Percentiles rank a stretch among this genome's conserved stretches.
Evolutionary conservation across 257 asterid species (phyloP).

Genomic region (Ilex asprella): DNA sequence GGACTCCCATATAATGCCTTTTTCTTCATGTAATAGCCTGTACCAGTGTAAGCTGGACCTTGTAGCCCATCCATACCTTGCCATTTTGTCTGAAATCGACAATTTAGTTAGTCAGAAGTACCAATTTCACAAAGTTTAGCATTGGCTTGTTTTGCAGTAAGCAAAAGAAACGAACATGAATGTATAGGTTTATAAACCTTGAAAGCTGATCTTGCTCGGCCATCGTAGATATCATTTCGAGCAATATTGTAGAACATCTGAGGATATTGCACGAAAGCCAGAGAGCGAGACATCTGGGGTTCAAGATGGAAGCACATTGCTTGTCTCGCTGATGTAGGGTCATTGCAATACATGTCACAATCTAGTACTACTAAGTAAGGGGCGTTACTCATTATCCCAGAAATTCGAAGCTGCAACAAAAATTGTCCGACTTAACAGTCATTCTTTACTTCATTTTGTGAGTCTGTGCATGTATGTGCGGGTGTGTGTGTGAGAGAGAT

Average conservation of each 20-base stretch:
- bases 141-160: not conserved
- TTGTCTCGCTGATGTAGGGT: slow-evolving; percentile 60
- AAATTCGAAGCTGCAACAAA: slow-evolving; percentile 46
- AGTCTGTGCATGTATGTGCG: too few relatives aligned
- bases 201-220: slow-evolving; percentile 72
- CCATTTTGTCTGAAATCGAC: slow-evolving; percentile 45
- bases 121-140: too few relatives aligned
- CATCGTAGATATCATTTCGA: slow-evolving; percentile 67
- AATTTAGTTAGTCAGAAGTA: too few relatives aligned
- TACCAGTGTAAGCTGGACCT: slow-evolving; percentile 65
- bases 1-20: slow-evolving; percentile 50
- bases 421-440: too few relatives aligned
- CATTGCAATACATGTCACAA: slow-evolving; percentile 67
- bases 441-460: too few relatives aligned
- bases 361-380: slow-evolving; percentile 52
- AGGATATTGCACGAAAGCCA: slow-evolving; percentile 63
- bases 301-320: slow-evolving; percentile 75
- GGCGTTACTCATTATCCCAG: slow-evolving; percentile 80
- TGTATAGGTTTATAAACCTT: slow-evolving; percentile 21
- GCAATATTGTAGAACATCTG: slow-evolving; percentile 72
- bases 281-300: slow-evolving; percentile 27
- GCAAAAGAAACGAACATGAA: too few relatives aligned
- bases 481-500: too few relatives aligned
- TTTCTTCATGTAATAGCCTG: slow-evolving; percentile 67
- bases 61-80: slow-evolving; percentile 91